Evolutionary conservation across 2,329 filamentous ascomycete genomes (phyloP).

Genomic region (Zymoseptoria crescenta): DNA sequence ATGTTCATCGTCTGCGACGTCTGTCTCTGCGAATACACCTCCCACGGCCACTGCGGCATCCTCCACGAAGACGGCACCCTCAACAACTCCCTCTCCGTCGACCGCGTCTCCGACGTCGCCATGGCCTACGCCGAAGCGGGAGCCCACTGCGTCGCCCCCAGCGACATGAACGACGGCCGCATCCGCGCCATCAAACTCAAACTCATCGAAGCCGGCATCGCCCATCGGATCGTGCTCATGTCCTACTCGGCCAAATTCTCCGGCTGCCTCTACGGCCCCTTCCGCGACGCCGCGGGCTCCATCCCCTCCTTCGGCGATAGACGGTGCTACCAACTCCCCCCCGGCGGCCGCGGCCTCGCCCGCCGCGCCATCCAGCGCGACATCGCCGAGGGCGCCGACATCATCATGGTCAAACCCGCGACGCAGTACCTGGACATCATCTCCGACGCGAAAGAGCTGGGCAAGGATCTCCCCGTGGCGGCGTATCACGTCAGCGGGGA

Average conservation of each 20-base stretch:
- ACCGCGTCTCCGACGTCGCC: slow-evolving; percentile 95
- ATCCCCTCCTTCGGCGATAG: slow-evolving; percentile 87
- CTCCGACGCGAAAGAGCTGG: slow-evolving; percentile 90
- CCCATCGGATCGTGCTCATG: slow-evolving; percentile 88
- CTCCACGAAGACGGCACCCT: slow-evolving; percentile 84
- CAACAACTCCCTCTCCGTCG: slow-evolving; percentile 88
- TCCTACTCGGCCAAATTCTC: slow-evolving; percentile 98
- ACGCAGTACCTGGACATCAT: slow-evolving; percentile 96
- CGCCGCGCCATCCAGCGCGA: slow-evolving; percentile 84
- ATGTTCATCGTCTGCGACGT: slow-evolving; percentile 90
- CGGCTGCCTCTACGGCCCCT: slow-evolving; percentile 91
- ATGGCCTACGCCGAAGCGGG: slow-evolving; percentile 92
- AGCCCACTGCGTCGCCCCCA: slow-evolving; percentile 92
- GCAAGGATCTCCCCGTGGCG: slow-evolving; percentile 81
- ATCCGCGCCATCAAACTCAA: slow-evolving; percentile 97
- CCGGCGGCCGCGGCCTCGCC: slow-evolving; percentile 83
- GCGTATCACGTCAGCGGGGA: slow-evolving; percentile 97
- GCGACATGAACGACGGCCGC: slow-evolving; percentile 97
- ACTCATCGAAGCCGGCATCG: slow-evolving; percentile 87
- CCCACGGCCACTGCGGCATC: slow-evolving; percentile 95
- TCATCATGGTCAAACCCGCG: slow-evolving; percentile 99
- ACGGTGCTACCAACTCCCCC: slow-evolving; percentile 92
- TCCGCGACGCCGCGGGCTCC: slow-evolving; percentile 91
- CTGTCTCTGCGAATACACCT: slow-evolving; percentile 97
- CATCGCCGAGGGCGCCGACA: slow-evolving; percentile 87